Evolutionary conservation across 169 alveolate species (phyloP).

Genomic region (Amoebophrya sp.): DNA sequence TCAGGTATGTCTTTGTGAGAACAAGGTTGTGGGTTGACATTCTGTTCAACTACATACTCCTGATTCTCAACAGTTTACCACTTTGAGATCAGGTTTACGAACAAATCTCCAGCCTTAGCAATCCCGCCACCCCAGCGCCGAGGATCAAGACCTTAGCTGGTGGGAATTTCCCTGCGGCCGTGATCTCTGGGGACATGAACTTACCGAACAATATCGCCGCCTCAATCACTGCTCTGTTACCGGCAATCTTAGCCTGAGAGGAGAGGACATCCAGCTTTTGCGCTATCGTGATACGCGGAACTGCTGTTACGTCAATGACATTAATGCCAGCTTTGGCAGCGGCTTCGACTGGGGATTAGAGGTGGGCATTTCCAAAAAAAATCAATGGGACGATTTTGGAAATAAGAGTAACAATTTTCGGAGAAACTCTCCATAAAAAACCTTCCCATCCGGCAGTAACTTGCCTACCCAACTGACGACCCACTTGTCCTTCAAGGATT

Average conservation of each 20-base stretch:
- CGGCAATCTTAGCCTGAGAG: constrained; percentile 78
- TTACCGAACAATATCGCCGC: constrained; percentile 72
- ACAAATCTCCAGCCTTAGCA: too few relatives aligned
- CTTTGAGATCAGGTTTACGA: too few relatives aligned
- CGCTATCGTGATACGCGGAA: constrained; percentile 85
- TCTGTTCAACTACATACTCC: too few relatives aligned
- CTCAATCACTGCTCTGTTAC: constrained; percentile 82
- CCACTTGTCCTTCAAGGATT: not conserved
- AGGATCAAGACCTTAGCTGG: constrained; percentile 79
- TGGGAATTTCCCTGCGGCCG: constrained; percentile 83
- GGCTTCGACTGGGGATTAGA: too few relatives aligned
- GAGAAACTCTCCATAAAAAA: not conserved
- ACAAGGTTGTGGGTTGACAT: too few relatives aligned
- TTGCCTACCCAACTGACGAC: not conserved
- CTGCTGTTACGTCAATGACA: constrained; percentile 48
- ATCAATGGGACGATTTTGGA: too few relatives aligned
- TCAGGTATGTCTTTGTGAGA: too few relatives aligned
- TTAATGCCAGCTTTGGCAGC: not conserved
- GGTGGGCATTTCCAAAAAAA: too few relatives aligned
- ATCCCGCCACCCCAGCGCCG: constrained; percentile 92
- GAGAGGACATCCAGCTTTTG: constrained; percentile 75
- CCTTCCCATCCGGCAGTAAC: constrained; percentile 2
- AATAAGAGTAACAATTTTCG: too few relatives aligned
- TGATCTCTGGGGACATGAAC: constrained; percentile 65
- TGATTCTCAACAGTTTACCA: too few relatives aligned